Evolutionary conservation across 1,284 basidiomycete species (phyloP), one percentile per base, ranked within the genome.

Genomic region (Afroboletus lepidellus): DNA sequence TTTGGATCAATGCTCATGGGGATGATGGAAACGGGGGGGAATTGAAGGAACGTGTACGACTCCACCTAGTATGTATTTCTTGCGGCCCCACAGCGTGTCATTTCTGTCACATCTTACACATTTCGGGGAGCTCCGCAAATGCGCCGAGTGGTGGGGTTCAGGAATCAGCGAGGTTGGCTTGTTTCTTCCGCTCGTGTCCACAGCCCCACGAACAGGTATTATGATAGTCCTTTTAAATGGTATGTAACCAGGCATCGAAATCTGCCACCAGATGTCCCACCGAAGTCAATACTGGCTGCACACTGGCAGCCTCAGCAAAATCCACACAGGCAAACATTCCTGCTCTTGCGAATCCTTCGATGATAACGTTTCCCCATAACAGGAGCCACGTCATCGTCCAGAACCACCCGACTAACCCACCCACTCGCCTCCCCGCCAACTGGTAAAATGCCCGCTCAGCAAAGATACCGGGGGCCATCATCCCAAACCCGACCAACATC

Each of bases 1-100:
- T 54, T 66, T 32, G 69, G 16, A 3, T 11, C 63, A 41, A 51
- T 29, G 56, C 62, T 60, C 58, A 72, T 66, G 21, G 46, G n/a
- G 24, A 43, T 13, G n/a, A 24, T 34, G 21, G 48, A 43, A 30
- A 34, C 5, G 38, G 42, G 25, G 24, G 54, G 34, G n/a, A 18
- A 16, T 18, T 18, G 34, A 46, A 18, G 23, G 36, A 44, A 49
- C n/a, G 37, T 50, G 52, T 51, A 34, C 44, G 41, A 48, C 55
- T 54, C 57, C 64, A 53, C 64, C 24, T 30, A 27, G 24, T 39
- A 27, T 38, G 41, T 30, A 34, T 43, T 21, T 29, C 11, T 36
- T 42, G 20, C 38, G 30, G 18, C 34, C 27, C 47, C 18, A 45
- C 41, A 20, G 20, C 30, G 45, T 48, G 23, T 41, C 23, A 41